Conservation (phyloP, 108 stramenopile species). For the Cyclotella choctawhatcheeana region DNA sequence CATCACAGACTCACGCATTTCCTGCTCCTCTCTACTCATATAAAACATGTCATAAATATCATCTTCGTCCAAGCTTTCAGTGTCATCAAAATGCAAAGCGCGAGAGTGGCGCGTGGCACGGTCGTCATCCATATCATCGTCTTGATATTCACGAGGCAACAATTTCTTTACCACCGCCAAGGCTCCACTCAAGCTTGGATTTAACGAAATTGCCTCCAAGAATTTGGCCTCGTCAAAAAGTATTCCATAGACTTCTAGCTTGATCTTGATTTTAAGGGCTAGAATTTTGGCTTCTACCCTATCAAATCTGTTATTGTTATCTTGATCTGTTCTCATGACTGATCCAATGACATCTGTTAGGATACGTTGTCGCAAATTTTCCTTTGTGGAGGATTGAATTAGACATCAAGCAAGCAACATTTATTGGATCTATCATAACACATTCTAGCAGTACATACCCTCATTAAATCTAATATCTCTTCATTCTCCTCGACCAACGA, state of each 20-base stretch:
- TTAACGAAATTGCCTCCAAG: constrained; percentile 16
- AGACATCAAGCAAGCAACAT: constrained; percentile 3
- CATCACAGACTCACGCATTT: too few species aligned
- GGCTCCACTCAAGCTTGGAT: constrained; percentile 10
- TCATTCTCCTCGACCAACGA: constrained; percentile 33
- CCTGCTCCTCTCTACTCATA: too few species aligned
- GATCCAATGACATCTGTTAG: constrained; percentile 40
- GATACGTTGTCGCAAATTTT: constrained; percentile 43
- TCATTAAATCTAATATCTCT: constrained; percentile 42
- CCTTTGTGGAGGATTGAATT: constrained; percentile 1
- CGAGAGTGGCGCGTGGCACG: too few species aligned
- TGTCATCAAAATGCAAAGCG: too few species aligned
- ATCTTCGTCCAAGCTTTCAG: neutral
- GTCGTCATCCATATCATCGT: neutral
- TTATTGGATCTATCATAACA: too few species aligned
- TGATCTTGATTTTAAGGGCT: neutral
- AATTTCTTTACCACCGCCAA: constrained; percentile 25
- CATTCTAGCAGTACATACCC: too few species aligned
- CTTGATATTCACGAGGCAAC: constrained; percentile 21
- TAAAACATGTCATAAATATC: neutral
- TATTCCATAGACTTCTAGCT: constrained; percentile 22
- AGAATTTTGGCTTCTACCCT: constrained; percentile 46
- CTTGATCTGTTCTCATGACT: neutral
- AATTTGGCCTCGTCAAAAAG: constrained; percentile 27
- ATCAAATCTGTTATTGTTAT: constrained; percentile 16